phyloP scores from a whole-genome alignment of 768 basidiomycete genomes.

The Mycena pura region DNA sequence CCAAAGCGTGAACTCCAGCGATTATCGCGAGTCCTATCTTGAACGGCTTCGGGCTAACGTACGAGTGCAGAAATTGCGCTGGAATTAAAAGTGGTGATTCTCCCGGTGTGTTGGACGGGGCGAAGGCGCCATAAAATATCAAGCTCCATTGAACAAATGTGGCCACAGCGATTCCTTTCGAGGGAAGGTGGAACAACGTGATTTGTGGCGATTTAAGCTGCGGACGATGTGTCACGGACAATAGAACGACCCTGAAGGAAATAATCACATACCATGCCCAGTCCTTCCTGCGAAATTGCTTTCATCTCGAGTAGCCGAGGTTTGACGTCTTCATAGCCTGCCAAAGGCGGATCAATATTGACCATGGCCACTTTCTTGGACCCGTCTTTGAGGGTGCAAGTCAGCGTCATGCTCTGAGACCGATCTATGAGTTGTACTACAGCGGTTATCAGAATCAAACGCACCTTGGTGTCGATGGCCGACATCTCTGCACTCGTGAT shows the following conservation, averaged over 20 bases:
- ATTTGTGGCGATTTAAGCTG: constrained; percentile 72
- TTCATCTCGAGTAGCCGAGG: constrained; percentile 72
- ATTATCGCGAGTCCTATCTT: constrained; percentile 41
- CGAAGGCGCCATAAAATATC: constrained; percentile 37
- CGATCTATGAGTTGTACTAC: too few relatives aligned
- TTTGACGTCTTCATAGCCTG: constrained; percentile 45
- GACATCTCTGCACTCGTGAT: constrained; percentile 75
- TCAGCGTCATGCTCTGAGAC: constrained; percentile 80
- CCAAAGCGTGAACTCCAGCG: constrained; percentile 48
- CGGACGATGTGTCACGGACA: neutral
- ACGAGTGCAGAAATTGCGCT: constrained; percentile 38
- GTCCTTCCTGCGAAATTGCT: constrained; percentile 75
- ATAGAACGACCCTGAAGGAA: neutral
- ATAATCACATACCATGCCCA: constrained; percentile 72
- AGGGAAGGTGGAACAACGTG: constrained; percentile 59
- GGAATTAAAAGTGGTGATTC: constrained; percentile 38
- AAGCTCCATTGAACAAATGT: constrained; percentile 42
- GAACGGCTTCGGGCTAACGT: constrained; percentile 38
- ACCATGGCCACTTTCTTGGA: constrained; percentile 58
- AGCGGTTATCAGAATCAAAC: too few relatives aligned
- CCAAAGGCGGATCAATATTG: constrained; percentile 72
- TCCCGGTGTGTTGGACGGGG: constrained; percentile 31
- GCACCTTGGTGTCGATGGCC: constrained; percentile 66
- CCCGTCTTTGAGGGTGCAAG: constrained; percentile 61
- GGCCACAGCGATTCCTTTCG: constrained; percentile 12